Evolutionary conservation across 176 grass and related monocot genomes (phyloP), one percentile per base, ranked within the genome.

Genomic region (Saccharum spontaneum): DNA sequence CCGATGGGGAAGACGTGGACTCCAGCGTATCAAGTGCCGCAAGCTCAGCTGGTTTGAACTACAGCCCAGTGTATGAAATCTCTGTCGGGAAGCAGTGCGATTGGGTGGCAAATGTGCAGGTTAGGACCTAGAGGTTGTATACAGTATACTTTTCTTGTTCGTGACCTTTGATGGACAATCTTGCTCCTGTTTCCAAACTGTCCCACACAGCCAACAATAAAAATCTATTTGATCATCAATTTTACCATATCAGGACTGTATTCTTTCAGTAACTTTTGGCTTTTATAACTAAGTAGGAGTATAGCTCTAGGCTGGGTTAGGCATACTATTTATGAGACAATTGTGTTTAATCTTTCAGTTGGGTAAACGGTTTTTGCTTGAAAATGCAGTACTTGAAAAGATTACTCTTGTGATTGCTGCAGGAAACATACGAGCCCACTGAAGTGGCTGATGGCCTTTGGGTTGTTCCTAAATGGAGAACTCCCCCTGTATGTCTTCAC

Each of bases 401-500:
- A 34, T 75, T 75, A 45, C 61, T 59, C 22, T 8, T 91, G 23
- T 76, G 70, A 22, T 80, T 12, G 69, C 10, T 79, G 78, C 83
- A 93, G 96, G 89, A 94, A 86, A 83, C 73, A 40, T 94, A 90
- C 49, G 80, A 94, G 71, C 80, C 93, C 6, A 95, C 86, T 70
- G 85, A 94, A 86, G 86, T 95, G 14, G 84, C 54, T 78, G 86
- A 92, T 87, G 91, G 75, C 83, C 93, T 98, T 63, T 98, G 96
- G 96, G 85, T 98, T 59, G 88, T 98, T 84, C 96, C 96, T n/a
- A 85, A 91, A 86, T 95, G 96, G 96, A 95, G 81, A 79, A 90
- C 87, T 46, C 85, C 91, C 59, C 93, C 83, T 16, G 93, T 95
- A 95, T 86, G 89, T 66, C 55, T 81, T 66, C 22, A 80, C 71